These are phyloP conservation scores for Ceratocystiopsis minuta DNA, from an alignment of 2,329 filamentous ascomycete species.

Conservation along the genomic window DNA sequence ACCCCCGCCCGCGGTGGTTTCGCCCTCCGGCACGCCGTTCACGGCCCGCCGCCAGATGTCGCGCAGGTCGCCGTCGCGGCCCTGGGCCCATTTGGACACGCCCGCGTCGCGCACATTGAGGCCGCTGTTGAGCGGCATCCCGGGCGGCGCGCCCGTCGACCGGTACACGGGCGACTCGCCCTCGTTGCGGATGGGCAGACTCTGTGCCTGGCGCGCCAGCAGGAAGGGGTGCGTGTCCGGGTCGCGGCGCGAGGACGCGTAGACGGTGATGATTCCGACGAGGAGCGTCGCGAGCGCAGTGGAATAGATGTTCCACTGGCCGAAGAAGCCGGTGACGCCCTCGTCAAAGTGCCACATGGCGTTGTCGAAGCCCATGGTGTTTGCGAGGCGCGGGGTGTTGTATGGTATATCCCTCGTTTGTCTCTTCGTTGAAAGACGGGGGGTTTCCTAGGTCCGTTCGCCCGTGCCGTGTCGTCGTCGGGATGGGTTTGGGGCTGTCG, in stretches of 20 bases:
- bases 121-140: slow-evolving; percentile 60
- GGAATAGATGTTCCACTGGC: slow-evolving; percentile 69
- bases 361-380: slow-evolving; percentile 30
- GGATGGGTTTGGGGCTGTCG: too few relatives aligned
- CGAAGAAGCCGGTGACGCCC: slow-evolving; percentile 47
- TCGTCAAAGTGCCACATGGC: slow-evolving; percentile 53
- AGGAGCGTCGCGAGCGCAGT: slow-evolving; percentile 53
- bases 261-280: slow-evolving; percentile 49
- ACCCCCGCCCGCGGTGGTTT: slow-evolving; percentile 21
- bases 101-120: slow-evolving; percentile 68
- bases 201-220: slow-evolving; percentile 65
- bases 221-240: slow-evolving; percentile 86
- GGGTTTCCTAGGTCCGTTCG: too few relatives aligned
- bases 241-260: slow-evolving; percentile 53
- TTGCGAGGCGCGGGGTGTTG: neutral
- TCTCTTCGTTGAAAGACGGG: neutral
- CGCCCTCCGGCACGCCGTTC: slow-evolving; percentile 43
- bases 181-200: slow-evolving; percentile 62
- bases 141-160: slow-evolving; percentile 68
- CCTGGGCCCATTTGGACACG: slow-evolving; percentile 64
- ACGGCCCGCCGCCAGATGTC: slow-evolving; percentile 73
- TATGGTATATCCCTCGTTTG: neutral
- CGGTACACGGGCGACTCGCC: slow-evolving; percentile 77
- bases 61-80: slow-evolving; percentile 73
- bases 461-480: too few relatives aligned